These are phyloP conservation scores for Xylaria castorea DNA, from an alignment of 495 filamentous ascomycete genomes.

Conservation along the genomic window DNA sequence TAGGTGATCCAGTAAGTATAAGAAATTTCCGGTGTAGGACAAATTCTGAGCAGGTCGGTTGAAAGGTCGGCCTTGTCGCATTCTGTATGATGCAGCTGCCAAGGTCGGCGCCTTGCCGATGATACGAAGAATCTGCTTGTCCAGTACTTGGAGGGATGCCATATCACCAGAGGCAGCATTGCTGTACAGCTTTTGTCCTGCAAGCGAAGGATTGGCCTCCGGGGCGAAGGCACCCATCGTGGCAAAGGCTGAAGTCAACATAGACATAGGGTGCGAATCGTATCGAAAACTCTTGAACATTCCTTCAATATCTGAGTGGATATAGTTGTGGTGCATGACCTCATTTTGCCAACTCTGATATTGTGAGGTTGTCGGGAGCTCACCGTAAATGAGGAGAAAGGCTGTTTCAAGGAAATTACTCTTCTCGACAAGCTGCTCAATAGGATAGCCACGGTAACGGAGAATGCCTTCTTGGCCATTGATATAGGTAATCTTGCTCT, in stretches of 20 bases:
- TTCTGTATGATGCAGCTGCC: slow-evolving; percentile 48
- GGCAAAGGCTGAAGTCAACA: slow-evolving; percentile 52
- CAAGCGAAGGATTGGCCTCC: slow-evolving; percentile 45
- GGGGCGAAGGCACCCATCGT: slow-evolving; percentile 49
- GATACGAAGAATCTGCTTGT: slow-evolving; percentile 50
- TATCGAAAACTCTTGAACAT: slow-evolving; percentile 45
- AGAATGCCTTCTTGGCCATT: slow-evolving; percentile 49
- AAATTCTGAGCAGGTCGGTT: slow-evolving; percentile 44
- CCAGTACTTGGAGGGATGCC: slow-evolving; percentile 38
- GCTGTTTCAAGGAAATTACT: slow-evolving; percentile 49
- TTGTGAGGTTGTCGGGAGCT: slow-evolving; percentile 46
- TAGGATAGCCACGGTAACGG: slow-evolving; percentile 50
- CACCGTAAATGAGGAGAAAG: slow-evolving; percentile 53
- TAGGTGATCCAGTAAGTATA: slow-evolving; percentile 54
- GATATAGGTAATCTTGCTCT: slow-evolving; percentile 61
- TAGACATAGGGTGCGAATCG: slow-evolving; percentile 51
- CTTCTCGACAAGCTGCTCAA: slow-evolving; percentile 50
- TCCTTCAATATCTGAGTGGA: slow-evolving; percentile 43
- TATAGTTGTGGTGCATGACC: slow-evolving; percentile 49
- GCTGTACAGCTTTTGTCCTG: slow-evolving; percentile 48
- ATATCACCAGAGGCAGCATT: slow-evolving; percentile 36
- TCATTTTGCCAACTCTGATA: slow-evolving; percentile 43
- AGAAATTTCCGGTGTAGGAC: slow-evolving; percentile 53
- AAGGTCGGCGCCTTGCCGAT: slow-evolving; percentile 48
- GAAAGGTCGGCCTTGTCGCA: slow-evolving; percentile 46